phyloP scores from a whole-genome alignment of 2,329 filamentous ascomycete genomes.

The Fusarium piperis region DNA sequence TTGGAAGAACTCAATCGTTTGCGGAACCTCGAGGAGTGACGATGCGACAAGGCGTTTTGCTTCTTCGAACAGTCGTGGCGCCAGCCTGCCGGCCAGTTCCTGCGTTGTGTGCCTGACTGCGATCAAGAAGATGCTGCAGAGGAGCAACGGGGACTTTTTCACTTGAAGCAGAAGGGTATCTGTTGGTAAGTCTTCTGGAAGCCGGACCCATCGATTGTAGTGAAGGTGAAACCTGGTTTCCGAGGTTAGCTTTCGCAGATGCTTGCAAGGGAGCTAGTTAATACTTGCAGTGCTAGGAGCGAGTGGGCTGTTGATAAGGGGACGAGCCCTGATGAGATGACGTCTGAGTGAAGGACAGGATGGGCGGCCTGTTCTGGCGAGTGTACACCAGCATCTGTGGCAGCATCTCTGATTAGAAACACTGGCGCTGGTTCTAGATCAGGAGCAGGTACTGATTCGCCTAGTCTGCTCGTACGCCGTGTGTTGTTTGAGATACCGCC shows the following conservation, averaged over 20 bases:
- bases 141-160: constrained; percentile 30
- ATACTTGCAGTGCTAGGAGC: constrained; percentile 34
- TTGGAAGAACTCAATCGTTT: constrained; percentile 40
- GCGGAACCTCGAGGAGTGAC: constrained; percentile 23
- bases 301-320: constrained; percentile 23
- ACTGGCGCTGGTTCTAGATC: constrained; percentile 36
- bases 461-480: neutral
- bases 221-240: constrained; percentile 36
- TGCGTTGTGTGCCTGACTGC: constrained; percentile 39
- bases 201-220: constrained; percentile 42
- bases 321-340: constrained; percentile 36
- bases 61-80: constrained; percentile 38
- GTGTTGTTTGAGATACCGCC: neutral
- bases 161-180: constrained; percentile 15
- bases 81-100: constrained; percentile 34
- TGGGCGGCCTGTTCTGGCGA: constrained; percentile 15
- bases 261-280: neutral
- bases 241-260: neutral
- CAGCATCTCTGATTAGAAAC: constrained; percentile 42
- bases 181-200: constrained; percentile 26
- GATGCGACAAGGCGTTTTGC: constrained; percentile 29
- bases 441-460: neutral
- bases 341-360: constrained; percentile 11
- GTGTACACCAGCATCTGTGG: constrained; percentile 36
- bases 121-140: constrained; percentile 41